These are phyloP conservation scores for Perilla frutescens DNA, from an alignment of 257 asterid genomes.

Conservation along the genomic window DNA sequence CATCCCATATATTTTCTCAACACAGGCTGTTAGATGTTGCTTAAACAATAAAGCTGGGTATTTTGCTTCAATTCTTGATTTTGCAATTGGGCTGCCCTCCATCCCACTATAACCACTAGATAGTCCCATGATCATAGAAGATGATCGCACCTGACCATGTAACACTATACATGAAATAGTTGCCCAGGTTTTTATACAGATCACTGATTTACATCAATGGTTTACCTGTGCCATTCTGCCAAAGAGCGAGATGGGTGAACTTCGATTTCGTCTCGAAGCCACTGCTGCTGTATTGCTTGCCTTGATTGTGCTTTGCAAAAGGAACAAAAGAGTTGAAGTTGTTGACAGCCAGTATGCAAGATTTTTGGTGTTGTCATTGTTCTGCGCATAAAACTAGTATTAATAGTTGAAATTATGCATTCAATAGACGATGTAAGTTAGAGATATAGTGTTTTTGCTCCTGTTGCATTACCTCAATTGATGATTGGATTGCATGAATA, in stretches of 20 bases:
- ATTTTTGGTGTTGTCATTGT: constrained; percentile 61
- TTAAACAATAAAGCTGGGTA: constrained; percentile 90
- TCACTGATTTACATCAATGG: constrained; percentile 33
- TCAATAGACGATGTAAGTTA: not conserved
- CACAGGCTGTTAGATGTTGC: constrained; percentile 93
- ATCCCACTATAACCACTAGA: constrained; percentile 93
- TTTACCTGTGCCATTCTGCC: constrained; percentile 93
- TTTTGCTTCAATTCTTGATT: constrained; percentile 85
- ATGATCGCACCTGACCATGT: constrained; percentile 65
- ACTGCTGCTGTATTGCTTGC: constrained; percentile 68
- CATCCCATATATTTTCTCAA: constrained; percentile 88
- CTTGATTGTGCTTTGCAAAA: constrained; percentile 81
- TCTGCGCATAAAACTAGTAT: constrained; percentile 44
- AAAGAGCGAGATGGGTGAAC: constrained; percentile 75
- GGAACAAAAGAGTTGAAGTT: constrained; percentile 84
- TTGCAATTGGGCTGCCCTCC: constrained; percentile 71
- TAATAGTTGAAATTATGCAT: not conserved
- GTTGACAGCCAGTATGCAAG: constrained; percentile 93
- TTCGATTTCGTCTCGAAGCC: constrained; percentile 68
- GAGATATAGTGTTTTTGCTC: constrained; percentile 13
- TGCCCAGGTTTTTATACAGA: constrained; percentile 26
- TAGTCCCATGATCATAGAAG: constrained; percentile 68
- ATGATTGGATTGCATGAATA: constrained; percentile 78
- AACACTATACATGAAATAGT: constrained; percentile 37
- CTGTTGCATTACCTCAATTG: constrained; percentile 69